A percentile compares a stretch with the other conserved stretches of the same genome.
These are phyloP conservation scores for Aspergillus eucalypticola DNA, from an alignment of 2,329 filamentous ascomycete species.

Conservation along the genomic window DNA sequence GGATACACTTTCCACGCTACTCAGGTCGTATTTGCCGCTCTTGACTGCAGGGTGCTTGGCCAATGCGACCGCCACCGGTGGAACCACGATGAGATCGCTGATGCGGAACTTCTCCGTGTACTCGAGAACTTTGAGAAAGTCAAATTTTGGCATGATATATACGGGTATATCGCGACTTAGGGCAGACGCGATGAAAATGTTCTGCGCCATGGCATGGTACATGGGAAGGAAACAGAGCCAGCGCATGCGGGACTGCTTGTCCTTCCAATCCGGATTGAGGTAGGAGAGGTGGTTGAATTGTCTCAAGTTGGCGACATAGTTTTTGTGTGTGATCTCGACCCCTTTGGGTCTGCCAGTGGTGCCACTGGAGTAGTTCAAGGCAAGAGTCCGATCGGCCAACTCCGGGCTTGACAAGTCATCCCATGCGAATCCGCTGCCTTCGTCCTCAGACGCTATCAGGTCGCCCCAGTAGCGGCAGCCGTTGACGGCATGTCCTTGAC, in stretches of 20 bases:
- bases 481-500: conserved; percentile 35
- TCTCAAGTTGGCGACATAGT: conserved; percentile 70
- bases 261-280: conserved; percentile 52
- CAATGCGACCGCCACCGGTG: conserved; percentile 72
- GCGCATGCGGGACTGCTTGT: conserved; percentile 44
- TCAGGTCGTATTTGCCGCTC: conserved; percentile 63
- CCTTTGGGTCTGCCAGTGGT: conserved; percentile 84
- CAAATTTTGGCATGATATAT: conserved; percentile 77
- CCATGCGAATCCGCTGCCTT: conserved; percentile 65
- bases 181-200: conserved; percentile 64
- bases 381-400: conserved; percentile 44
- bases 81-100: conserved; percentile 67
- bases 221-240: conserved; percentile 72
- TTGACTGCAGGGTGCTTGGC: conserved; percentile 68
- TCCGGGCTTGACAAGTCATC: conserved; percentile 47
- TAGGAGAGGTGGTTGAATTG: conserved; percentile 57
- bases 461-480: conserved; percentile 64
- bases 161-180: conserved; percentile 58
- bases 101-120: conserved; percentile 69
- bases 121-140: conserved; percentile 70
- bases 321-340: conserved; percentile 75
- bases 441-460: conserved; percentile 54
- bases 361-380: conserved; percentile 72
- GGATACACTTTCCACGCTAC: conserved; percentile 60
- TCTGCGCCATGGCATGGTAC: conserved; percentile 74